Conservation (phyloP, 768 basidiomycete genomes). For the Leccinellum luteum region DNA sequence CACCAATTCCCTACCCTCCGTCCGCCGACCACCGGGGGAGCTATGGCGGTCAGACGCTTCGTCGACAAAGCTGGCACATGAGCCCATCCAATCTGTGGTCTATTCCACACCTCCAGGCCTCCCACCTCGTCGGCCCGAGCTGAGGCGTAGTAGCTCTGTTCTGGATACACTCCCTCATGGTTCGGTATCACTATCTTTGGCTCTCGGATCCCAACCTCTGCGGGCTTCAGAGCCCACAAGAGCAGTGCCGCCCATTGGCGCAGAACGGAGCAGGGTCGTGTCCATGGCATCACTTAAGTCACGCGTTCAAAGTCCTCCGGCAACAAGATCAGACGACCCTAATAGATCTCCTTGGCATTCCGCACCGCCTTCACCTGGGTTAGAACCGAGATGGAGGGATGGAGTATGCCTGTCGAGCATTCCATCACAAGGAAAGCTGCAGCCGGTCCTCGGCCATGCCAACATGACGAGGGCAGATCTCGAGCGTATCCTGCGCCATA, state of each 20-base stretch:
- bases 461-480: conserved; percentile 19
- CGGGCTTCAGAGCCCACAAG: conserved; percentile 20
- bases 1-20: conserved; percentile 11
- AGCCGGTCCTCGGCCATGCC: neutral
- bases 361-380: conserved; percentile 4
- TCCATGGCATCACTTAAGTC: conserved; percentile 16
- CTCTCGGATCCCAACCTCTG: conserved; percentile 28
- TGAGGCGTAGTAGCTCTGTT: conserved; percentile 8
- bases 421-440: neutral
- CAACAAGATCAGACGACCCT: neutral
- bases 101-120: conserved; percentile 24
- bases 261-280: conserved; percentile 27
- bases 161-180: conserved; percentile 1
- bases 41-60: conserved; percentile 21
- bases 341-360: conserved; percentile 8
- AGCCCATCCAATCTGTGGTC: neutral
- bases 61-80: conserved; percentile 2
- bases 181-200: conserved; percentile 23
- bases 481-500: conserved; percentile 25
- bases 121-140: conserved; percentile 6
- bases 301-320: neutral
- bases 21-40: conserved; percentile 17
- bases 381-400: conserved; percentile 5
- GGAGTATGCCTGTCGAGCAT: neutral
- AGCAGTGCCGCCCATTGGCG: conserved; percentile 27